phyloP scores from a whole-genome alignment of 1,284 basidiomycete species.

The Cryptococcus hybrid region DNA sequence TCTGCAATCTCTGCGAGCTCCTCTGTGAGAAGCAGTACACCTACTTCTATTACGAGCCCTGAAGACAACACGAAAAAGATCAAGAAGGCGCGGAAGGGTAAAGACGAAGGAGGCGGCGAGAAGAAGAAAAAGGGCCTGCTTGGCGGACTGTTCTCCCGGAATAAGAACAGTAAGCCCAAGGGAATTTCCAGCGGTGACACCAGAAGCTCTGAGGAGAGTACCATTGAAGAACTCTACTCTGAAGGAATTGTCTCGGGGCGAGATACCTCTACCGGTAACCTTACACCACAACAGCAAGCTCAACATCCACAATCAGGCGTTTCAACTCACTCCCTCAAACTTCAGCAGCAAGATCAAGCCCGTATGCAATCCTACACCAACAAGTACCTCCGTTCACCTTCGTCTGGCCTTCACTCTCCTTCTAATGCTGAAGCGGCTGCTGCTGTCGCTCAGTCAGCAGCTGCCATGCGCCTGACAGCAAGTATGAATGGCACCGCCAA shows the following conservation, averaged over 20 bases:
- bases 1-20: slow-evolving; percentile 20
- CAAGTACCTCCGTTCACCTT: slow-evolving; percentile 72
- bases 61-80: slow-evolving; percentile 22
- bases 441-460: slow-evolving; percentile 41
- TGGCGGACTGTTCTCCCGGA: slow-evolving; percentile 65
- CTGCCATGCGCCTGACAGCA: slow-evolving; percentile 33
- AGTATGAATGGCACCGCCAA: slow-evolving; percentile 16
- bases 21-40: slow-evolving; percentile 16
- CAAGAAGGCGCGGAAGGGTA: slow-evolving; percentile 29
- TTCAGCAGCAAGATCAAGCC: slow-evolving; percentile 82
- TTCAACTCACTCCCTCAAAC: slow-evolving; percentile 58
- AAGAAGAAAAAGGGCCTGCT: slow-evolving; percentile 52
- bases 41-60: slow-evolving; percentile 17
- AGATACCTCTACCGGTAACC: not conserved
- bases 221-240: slow-evolving; percentile 18
- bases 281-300: slow-evolving; percentile 9
- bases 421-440: slow-evolving; percentile 45
- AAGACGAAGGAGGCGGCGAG: slow-evolving; percentile 16
- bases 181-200: slow-evolving; percentile 48
- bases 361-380: slow-evolving; percentile 85
- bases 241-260: slow-evolving; percentile 8
- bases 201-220: slow-evolving; percentile 36
- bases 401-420: slow-evolving; percentile 63
- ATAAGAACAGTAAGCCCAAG: slow-evolving; percentile 61
- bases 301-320: slow-evolving; percentile 40